Evolutionary conservation across 768 basidiomycete species (phyloP).

Genomic region (Collybia sp.): DNA sequence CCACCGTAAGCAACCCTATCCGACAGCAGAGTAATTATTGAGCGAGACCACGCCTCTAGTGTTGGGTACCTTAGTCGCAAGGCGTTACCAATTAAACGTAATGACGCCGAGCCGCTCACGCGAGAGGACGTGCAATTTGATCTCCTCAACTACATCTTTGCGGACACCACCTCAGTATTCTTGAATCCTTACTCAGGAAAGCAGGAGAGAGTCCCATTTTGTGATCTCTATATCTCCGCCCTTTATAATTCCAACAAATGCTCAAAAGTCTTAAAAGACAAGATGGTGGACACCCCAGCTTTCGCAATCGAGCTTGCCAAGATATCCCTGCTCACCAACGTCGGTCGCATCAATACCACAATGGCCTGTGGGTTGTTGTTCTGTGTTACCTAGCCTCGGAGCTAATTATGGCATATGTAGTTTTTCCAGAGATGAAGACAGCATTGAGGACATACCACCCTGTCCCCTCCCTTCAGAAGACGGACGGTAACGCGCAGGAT

Average conservation of each 20-base stretch:
- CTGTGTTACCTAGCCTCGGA: background rate
- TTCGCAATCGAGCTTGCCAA: slow-evolving; percentile 80
- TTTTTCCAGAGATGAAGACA: slow-evolving; percentile 94
- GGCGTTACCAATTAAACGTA: slow-evolving; percentile 75
- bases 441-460: slow-evolving; percentile 87
- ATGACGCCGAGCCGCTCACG: slow-evolving; percentile 78
- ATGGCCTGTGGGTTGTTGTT: slow-evolving; percentile 63
- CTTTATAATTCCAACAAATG: slow-evolving; percentile 78
- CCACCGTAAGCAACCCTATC: slow-evolving; percentile 43
- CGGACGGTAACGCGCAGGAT: slow-evolving; percentile 84
- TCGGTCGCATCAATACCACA: slow-evolving; percentile 89
- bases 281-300: slow-evolving; percentile 77
- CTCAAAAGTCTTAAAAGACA: slow-evolving; percentile 84
- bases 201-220: slow-evolving; percentile 61
- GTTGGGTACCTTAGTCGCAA: slow-evolving; percentile 63
- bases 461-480: slow-evolving; percentile 85
- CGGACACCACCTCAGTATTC: slow-evolving; percentile 63
- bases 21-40: slow-evolving; percentile 6
- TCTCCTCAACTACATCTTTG: slow-evolving; percentile 77
- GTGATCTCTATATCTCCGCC: slow-evolving; percentile 80
- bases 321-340: slow-evolving; percentile 81
- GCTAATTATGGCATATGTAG: slow-evolving; percentile 31
- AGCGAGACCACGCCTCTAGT: slow-evolving; percentile 21
- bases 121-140: slow-evolving; percentile 86
- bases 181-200: slow-evolving; percentile 55